Base-by-base conservation (phyloP, 2,329 filamentous ascomycete species). In the Ceratocystis cacaofunesta region DNA sequence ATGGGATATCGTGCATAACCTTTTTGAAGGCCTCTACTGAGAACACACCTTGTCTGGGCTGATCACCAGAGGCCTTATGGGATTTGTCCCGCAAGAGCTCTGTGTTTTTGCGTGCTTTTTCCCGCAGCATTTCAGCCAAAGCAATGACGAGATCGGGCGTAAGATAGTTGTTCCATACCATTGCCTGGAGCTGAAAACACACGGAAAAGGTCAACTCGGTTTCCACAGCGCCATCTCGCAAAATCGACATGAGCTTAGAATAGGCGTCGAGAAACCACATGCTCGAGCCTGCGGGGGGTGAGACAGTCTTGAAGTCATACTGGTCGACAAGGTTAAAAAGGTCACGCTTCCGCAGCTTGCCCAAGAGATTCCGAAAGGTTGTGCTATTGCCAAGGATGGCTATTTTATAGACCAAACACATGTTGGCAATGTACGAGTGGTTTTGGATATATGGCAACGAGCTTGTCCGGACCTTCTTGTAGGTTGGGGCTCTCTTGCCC, bases 151-250 rank as follows among this genome's bases (percentile, higher is more conserved):
- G 80, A 0, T 71, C 69, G 0, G 87, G 86, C 12, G 82, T 76
- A 1, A 90, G 76, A 65, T 81, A 83, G 25, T 82, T 83, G 69
- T 88, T 87, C 70, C 79, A 77, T 0, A 85, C 82, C 4, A 92
- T 74, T 17, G 79, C 80, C 62, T 87, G 80, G 4, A 89, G 74
- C 69, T 88, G 85, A 70, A 84, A 88, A 5, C 82, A 76, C 0
- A 85, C 70, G 0, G 74, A 71, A 68, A 85, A 89, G 4, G 81
- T 74, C 66, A 83, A 69, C 1, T 68, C 63, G 17, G 73, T 69
- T 6, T 71, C 72, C 5, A 69, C 68, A 22, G 75, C 74, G 50
- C 82, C 73, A 6, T 66, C 61, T 1, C 52, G 61, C 70, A 77
- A 70, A 62, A 69, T 69, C 63, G 66, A 65, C n/a, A 63, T 61